Percentiles rank a stretch among this genome's conserved stretches.
These are phyloP conservation scores for Ascobolus immersus DNA, from an alignment of 495 filamentous ascomycete genomes.

Conservation along the genomic window DNA sequence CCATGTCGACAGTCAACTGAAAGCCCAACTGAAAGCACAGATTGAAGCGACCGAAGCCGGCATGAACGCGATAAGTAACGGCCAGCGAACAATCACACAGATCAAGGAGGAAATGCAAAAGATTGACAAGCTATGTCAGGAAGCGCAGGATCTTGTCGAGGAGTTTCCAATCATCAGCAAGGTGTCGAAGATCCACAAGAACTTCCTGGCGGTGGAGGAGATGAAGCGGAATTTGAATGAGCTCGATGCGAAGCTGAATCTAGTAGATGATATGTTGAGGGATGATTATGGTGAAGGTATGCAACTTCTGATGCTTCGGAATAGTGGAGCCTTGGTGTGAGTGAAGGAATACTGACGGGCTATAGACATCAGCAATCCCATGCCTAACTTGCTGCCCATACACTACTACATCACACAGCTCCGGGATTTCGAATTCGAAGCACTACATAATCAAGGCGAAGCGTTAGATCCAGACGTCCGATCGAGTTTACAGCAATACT, in stretches of 20 bases:
- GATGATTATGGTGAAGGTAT: conserved; percentile 50
- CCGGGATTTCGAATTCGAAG: conserved; percentile 79
- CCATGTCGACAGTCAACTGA: conserved; percentile 68
- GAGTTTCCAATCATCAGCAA: conserved; percentile 94
- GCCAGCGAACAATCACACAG: conserved; percentile 58
- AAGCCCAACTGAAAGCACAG: conserved; percentile 65
- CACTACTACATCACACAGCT: conserved; percentile 81
- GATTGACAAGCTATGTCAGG: conserved; percentile 90
- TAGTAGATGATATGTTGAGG: conserved; percentile 45
- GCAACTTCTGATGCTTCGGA: neutral
- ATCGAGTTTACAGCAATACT: conserved; percentile 64
- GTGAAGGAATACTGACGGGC: conserved; percentile 4
- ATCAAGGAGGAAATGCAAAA: conserved; percentile 79
- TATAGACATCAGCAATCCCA: conserved; percentile 33
- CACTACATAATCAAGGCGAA: conserved; percentile 75
- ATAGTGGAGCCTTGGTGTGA: neutral
- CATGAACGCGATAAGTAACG: conserved; percentile 63
- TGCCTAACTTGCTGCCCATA: conserved; percentile 67
- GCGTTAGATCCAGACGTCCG: conserved; percentile 48
- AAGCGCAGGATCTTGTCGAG: conserved; percentile 81
- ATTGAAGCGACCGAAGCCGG: conserved; percentile 69
- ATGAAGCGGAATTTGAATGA: conserved; percentile 76
- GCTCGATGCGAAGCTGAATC: conserved; percentile 49
- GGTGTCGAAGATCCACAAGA: conserved; percentile 75
- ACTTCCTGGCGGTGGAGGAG: conserved; percentile 71